phyloP scores from a whole-genome alignment of 2,329 filamentous ascomycete species.

The Fusarium longipes region DNA sequence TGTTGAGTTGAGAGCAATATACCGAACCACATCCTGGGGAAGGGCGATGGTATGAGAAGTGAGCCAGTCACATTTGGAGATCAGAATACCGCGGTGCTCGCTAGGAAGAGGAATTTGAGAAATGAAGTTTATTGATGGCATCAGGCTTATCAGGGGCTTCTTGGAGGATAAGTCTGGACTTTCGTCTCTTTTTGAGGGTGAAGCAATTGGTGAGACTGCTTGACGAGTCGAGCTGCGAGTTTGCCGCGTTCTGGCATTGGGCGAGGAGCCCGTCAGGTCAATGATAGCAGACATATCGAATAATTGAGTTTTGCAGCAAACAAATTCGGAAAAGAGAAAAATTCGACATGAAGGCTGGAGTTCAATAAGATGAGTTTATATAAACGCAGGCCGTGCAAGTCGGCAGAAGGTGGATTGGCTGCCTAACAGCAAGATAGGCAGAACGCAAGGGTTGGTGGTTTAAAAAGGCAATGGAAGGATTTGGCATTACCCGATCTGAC shows the following conservation, averaged over 20 bases:
- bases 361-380: not conserved
- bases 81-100: constrained; percentile 10
- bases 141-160: constrained; percentile 7
- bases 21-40: constrained; percentile 11
- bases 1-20: not conserved
- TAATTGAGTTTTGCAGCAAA: not conserved
- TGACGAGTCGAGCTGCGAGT: constrained; percentile 30
- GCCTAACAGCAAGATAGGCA: constrained; percentile 30
- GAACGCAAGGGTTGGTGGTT: not conserved
- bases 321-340: too few species aligned
- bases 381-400: not conserved
- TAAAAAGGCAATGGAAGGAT: not conserved
- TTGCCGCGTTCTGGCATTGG: constrained; percentile 1
- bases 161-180: not conserved
- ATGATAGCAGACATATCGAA: constrained; percentile 4
- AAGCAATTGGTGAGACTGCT: not conserved
- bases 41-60: constrained; percentile 33
- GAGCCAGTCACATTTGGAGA: constrained; percentile 35
- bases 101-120: not conserved
- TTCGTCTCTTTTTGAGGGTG: not conserved
- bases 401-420: constrained; percentile 6
- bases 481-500: not conserved
- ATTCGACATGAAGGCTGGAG: not conserved
- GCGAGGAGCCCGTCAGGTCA: not conserved
- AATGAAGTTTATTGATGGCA: not conserved